Percentiles rank a stretch among this genome's conserved stretches.
phyloP scores from a whole-genome alignment of 352 stramenopile genomes.

The Thalassiosira mediterranea region DNA sequence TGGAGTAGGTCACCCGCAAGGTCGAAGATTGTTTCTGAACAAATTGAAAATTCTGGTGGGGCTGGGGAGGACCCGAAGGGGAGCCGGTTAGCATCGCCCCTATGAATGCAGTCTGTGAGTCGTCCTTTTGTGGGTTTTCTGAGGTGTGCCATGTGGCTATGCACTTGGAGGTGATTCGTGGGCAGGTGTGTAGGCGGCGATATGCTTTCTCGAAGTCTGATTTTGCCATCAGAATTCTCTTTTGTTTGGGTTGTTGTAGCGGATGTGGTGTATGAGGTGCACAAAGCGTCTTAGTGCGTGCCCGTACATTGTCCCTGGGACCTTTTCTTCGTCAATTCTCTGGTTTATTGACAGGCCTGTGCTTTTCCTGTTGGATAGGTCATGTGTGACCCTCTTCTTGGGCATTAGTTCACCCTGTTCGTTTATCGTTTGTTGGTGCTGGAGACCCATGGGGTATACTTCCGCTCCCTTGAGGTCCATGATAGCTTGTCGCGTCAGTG shows the following conservation, averaged over 20 bases:
- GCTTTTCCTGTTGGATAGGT: constrained; percentile 8
- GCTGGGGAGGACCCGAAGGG: constrained; percentile 19
- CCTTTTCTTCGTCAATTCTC: not conserved
- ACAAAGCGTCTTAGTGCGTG: not conserved
- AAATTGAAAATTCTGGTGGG: constrained; percentile 12
- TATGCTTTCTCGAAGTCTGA: constrained; percentile 19
- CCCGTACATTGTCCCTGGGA: constrained; percentile 1
- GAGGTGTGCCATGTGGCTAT: constrained; percentile 4
- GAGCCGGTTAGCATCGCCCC: constrained; percentile 1
- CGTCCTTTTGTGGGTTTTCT: not conserved
- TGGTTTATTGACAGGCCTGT: constrained; percentile 13
- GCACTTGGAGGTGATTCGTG: constrained; percentile 5
- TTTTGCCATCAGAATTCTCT: constrained; percentile 20
- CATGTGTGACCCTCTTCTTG: constrained; percentile 13
- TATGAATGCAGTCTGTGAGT: not conserved
- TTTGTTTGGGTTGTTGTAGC: constrained; percentile 1
- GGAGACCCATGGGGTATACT: constrained; percentile 6
- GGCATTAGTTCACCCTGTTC: constrained; percentile 1
- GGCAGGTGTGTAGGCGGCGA: not conserved
- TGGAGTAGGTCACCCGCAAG: constrained; percentile 1
- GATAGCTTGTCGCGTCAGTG: constrained; percentile 4
- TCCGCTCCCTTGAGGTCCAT: constrained; percentile 7
- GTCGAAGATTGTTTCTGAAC: constrained; percentile 12
- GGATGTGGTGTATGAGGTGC: constrained; percentile 20
- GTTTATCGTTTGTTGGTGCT: constrained; percentile 6